Percentiles rank a stretch among this genome's conserved stretches.
Evolutionary conservation across 78 protist genomes (phyloP).

Genomic region (Diacronema lutheri): DNA sequence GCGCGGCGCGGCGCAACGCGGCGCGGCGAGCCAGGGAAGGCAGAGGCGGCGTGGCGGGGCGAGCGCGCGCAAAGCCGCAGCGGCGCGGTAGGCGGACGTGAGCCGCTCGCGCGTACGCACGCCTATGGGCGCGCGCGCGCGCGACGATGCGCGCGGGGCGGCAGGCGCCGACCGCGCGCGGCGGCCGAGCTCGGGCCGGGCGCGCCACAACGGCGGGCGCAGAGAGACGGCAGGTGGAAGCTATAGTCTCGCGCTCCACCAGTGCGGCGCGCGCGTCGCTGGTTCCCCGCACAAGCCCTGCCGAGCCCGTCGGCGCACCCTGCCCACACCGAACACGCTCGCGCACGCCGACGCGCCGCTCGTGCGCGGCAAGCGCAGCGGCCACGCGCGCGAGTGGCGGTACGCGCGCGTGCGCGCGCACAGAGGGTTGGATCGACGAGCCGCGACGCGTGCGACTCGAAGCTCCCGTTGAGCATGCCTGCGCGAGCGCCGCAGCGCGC

Average conservation of each 20-base stretch:
- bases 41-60: neutral
- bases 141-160: neutral
- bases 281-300: too few species aligned
- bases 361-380: neutral
- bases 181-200: too few species aligned
- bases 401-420: slow-evolving; percentile 9
- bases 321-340: too few species aligned
- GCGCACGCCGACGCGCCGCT: neutral
- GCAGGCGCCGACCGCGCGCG: too few species aligned
- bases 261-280: too few species aligned
- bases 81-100: too few species aligned
- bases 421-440: neutral
- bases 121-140: neutral
- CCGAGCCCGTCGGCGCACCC: too few species aligned
- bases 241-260: too few species aligned
- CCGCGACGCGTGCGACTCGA: slow-evolving; percentile 14
- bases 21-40: neutral
- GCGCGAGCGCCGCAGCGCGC: too few species aligned
- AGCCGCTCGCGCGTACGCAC: neutral
- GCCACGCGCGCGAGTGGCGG: neutral
- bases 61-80: too few species aligned
- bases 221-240: too few species aligned
- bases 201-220: too few species aligned
- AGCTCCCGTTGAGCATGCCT: slow-evolving; percentile 27
- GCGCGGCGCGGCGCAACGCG: neutral